Evolutionary conservation across 495 filamentous ascomycete genomes (phyloP), one percentile per base, ranked within the genome.

Genomic region (Daldinia childiae): DNA sequence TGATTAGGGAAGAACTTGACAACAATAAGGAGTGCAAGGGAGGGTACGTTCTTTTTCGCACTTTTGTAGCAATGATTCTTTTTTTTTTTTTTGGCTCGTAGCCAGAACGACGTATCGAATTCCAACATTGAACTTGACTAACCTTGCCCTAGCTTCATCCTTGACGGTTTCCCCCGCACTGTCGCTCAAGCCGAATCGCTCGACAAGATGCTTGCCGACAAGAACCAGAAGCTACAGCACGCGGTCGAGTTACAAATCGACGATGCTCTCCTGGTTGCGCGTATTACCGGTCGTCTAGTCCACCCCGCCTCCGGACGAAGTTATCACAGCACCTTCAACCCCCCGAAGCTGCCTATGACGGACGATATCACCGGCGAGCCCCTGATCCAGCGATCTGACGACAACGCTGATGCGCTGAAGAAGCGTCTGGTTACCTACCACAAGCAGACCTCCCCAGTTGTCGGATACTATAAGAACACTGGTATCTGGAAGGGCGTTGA

Each of bases 301-400:
- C 96, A 99, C 87, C 95, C 94, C 34, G 93, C 94, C 30, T 96
- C 93, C 69, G 95, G 95, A 64, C 93, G 95, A 75, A 93, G 92
- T 62, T 99, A 99, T 86, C 95, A 99, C 88, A 92, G 90, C 81
- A 90, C 92, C 77, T 99, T 99, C 90, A 98, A 97, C 88, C 96
- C 95, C n/a, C 95, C 95, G 71, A 96, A 97, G 87, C 82, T 87
- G 66, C 62, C 86, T 65, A 98, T 98, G 96, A 97, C 88, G 79
- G 95, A 99, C 83, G 95, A 99, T 77, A 78, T 98, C 64, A 98
- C 96, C 15, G 96, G 95, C 77, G 95, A 99, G 85, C 95, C 95
- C 32, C 82, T 99, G 71, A 93, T 98, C 78, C 95, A 98, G 84
- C 91, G 95, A 70, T 92, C 90, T 62, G 95, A 99, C 78, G 95